Conservation (phyloP, 805 yeast species). For the Pichia nanzhaoensis region DNA sequence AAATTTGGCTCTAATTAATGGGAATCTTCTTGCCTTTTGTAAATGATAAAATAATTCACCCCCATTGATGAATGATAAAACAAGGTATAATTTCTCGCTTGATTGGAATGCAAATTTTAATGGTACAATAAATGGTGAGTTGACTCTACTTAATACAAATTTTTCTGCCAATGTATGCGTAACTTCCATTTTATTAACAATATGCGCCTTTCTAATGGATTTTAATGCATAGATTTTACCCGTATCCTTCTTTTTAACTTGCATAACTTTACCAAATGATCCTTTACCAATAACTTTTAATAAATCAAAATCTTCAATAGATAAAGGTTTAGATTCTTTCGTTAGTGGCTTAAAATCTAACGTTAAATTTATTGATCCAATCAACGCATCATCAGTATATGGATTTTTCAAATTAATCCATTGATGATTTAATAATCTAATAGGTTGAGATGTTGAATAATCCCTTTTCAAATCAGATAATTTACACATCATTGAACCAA, state of each 20-base stretch:
- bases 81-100: constrained; percentile 91
- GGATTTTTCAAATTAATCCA: constrained; percentile 34
- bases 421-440: constrained; percentile 62
- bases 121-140: constrained; percentile 94
- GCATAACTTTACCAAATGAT: constrained; percentile 98
- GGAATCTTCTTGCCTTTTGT: constrained; percentile 85
- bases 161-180: constrained; percentile 95
- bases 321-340: constrained; percentile 42
- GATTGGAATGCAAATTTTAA: constrained; percentile 92
- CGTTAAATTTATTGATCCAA: constrained; percentile 36
- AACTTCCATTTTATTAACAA: constrained; percentile 89
- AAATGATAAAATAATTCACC: constrained; percentile 94
- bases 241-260: constrained; percentile 92
- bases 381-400: constrained; percentile 26
- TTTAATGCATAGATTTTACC: constrained; percentile 91
- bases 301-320: constrained; percentile 88
- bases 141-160: constrained; percentile 87
- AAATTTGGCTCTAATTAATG: constrained; percentile 82
- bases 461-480: constrained; percentile 28
- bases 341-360: constrained; percentile 32
- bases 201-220: constrained; percentile 89
- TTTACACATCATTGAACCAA: constrained; percentile 65
- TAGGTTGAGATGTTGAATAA: constrained; percentile 31
- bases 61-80: constrained; percentile 89
- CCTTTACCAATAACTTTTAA: constrained; percentile 97